Evolutionary conservation across 1,139 yeast species (phyloP), one percentile per base, ranked within the genome.

Genomic region (Yamadazyma friedrichii): DNA sequence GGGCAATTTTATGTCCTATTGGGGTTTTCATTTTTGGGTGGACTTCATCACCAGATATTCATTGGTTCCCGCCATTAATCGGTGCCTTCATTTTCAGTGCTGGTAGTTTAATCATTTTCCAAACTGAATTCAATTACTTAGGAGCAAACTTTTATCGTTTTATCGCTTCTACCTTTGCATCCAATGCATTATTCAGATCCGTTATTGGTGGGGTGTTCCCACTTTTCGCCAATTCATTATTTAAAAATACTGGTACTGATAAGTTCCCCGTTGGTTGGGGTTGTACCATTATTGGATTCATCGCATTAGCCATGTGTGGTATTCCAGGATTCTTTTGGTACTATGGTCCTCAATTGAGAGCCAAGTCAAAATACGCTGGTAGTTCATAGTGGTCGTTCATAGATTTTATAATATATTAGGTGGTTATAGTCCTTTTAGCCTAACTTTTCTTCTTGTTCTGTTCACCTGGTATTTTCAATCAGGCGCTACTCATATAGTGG

Each of bases 181-280:
- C 79, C 20, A 79, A 78, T 51, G 78, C 72, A 10, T 61, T 78
- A 40, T 68, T 70, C 49, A 67, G 85, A 50, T 70, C 82, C 1
- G 62, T 65, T 2, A 65, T 77, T 55, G 87, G 82, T 0, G 80
- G 80, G 28, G 76, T 76, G 3, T 82, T 82, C 67, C 87, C 88
- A 34, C 60, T 82, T 37, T 80, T 82, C 54, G 85, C 82, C 5
- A 57, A 62, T 36, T 67, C 72, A 1, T 64, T 81, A 69, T 82
- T 70, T 50, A 48, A 56, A 31, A 74, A 75, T 49, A 56, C 78
- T 40, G 67, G 66, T 2, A 67, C 71, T 9, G 50, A 64, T 1
- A 69, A 65, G 35, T 79, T 65, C 52, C 82, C 82, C 2, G 80
- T 77, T 10, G 84, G 70, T 0, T 76, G 78, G 78, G 84, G 83